These are phyloP conservation scores for Alternaria alternata DNA, from an alignment of 2,329 filamentous ascomycete species.

Conservation along the genomic window DNA sequence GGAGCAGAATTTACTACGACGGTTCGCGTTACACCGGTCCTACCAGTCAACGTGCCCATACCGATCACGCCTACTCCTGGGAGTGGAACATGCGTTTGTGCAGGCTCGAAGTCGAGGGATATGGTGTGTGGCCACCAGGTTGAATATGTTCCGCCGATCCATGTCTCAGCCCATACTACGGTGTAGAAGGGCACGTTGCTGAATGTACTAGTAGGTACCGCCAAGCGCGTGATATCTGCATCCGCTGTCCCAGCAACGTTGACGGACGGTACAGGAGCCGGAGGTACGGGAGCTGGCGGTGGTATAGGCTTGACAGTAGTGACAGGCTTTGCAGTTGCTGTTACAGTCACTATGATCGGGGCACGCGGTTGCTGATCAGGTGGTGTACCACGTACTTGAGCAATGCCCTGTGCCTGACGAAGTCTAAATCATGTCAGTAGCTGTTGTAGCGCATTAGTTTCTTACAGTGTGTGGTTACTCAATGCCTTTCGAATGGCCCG, in stretches of 20 bases:
- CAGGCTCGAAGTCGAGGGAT: conserved; percentile 36
- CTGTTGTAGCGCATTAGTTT: background rate
- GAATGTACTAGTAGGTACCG: conserved; percentile 10
- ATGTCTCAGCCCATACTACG: conserved; percentile 46
- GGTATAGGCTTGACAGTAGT: conserved; percentile 8
- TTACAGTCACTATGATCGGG: background rate
- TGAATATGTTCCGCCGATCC: conserved; percentile 30
- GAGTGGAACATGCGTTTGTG: conserved; percentile 27
- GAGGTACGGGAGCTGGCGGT: conserved; percentile 7
- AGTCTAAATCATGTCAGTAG: conserved; percentile 20
- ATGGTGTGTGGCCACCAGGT: conserved; percentile 47
- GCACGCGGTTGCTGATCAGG: conserved; percentile 7
- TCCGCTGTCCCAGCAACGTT: background rate
- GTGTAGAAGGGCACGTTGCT: conserved; percentile 33
- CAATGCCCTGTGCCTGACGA: conserved; percentile 20
- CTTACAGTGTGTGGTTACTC: background rate
- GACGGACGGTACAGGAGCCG: background rate
- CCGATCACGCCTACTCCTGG: conserved; percentile 45
- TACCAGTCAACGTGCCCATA: conserved; percentile 46
- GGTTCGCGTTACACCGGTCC: conserved; percentile 39
- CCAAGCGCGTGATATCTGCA: background rate
- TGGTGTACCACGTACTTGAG: background rate
- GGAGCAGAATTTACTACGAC: conserved; percentile 32
- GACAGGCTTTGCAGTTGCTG: conserved; percentile 3
- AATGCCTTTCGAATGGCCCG: background rate